Percentiles rank a stretch among this genome's conserved stretches.
phyloP scores from a whole-genome alignment of 495 filamentous ascomycete genomes.

The Bryoglossum gracile region DNA sequence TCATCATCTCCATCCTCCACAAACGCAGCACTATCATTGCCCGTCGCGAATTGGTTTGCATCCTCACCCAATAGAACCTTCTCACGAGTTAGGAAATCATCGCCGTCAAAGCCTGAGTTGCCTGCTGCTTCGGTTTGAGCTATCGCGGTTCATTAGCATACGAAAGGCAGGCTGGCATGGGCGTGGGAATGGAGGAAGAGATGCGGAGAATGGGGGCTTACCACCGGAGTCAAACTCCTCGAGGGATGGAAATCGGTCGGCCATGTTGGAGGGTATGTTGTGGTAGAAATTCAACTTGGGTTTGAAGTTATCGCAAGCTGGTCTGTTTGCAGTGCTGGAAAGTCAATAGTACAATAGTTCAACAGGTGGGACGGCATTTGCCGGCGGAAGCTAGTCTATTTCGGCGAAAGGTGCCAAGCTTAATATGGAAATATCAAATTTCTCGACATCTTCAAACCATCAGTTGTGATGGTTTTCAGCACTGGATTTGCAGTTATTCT shows the following conservation, averaged over 20 bases:
- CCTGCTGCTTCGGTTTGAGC: conserved; percentile 50
- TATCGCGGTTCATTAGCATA: conserved; percentile 22
- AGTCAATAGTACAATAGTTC: conserved; percentile 20
- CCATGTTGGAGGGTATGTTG: conserved; percentile 49
- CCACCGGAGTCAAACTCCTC: conserved; percentile 92
- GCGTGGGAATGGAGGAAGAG: neutral
- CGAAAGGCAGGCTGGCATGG: neutral
- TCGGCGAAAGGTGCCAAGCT: too few relatives aligned
- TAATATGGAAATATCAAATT: too few relatives aligned
- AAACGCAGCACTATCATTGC: conserved; percentile 58
- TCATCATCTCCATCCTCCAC: conserved; percentile 59
- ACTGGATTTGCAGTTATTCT: too few relatives aligned
- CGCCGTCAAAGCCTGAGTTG: conserved; percentile 34
- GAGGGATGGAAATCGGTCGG: conserved; percentile 91
- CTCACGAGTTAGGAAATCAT: conserved; percentile 86
- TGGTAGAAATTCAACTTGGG: conserved; percentile 5
- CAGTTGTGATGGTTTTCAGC: too few relatives aligned
- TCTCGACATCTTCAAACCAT: too few relatives aligned
- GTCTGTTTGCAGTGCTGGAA: conserved; percentile 3
- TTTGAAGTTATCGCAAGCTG: conserved; percentile 7
- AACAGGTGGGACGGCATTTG: conserved; percentile 15
- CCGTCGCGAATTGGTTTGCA: conserved; percentile 79
- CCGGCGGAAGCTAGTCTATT: too few relatives aligned
- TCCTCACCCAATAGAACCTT: conserved; percentile 85
- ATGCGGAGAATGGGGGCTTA: conserved; percentile 27